Conservation (phyloP, 768 basidiomycete species). For the Lactarius hengduanensis region DNA sequence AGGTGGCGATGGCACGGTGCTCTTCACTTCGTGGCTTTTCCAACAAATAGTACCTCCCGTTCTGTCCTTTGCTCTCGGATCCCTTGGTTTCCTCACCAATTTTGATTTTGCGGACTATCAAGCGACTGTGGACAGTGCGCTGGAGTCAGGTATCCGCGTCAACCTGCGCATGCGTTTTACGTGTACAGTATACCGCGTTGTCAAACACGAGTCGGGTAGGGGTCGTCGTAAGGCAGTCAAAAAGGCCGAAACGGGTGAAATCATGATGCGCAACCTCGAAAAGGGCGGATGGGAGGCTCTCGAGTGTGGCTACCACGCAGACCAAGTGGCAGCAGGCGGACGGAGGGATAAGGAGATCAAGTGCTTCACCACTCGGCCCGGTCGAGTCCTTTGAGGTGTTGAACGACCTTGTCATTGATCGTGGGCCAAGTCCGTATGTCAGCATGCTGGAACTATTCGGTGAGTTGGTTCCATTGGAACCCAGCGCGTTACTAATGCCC, state of each 20-base stretch:
- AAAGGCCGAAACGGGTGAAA: slow-evolving; percentile 92
- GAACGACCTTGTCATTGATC: slow-evolving; percentile 97
- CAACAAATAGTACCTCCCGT: slow-evolving; percentile 99
- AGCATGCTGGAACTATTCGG: slow-evolving; percentile 95
- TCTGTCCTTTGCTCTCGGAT: slow-evolving; percentile 94
- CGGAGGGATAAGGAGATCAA: slow-evolving; percentile 94
- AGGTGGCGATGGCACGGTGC: slow-evolving; percentile 96
- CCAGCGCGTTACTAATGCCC: slow-evolving; percentile 18
- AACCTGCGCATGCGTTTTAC: slow-evolving; percentile 99
- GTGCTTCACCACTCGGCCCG: slow-evolving; percentile 94
- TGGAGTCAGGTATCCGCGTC: slow-evolving; percentile 93
- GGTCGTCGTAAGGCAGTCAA: slow-evolving; percentile 76
- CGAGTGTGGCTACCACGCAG: slow-evolving; percentile 67
- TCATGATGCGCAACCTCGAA: slow-evolving; percentile 92
- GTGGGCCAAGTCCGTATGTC: slow-evolving; percentile 97
- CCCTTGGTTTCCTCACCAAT: slow-evolving; percentile 95
- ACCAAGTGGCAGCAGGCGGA: slow-evolving; percentile 41
- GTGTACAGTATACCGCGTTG: slow-evolving; percentile 94
- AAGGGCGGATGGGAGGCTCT: slow-evolving; percentile 95
- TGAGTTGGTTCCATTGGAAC: slow-evolving; percentile 42
- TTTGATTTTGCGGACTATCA: slow-evolving; percentile 90
- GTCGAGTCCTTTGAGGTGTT: slow-evolving; percentile 95
- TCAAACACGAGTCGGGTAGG: slow-evolving; percentile 64
- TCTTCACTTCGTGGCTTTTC: slow-evolving; percentile 99
- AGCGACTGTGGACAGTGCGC: slow-evolving; percentile 79